Percentiles rank a stretch among this genome's conserved stretches.
These are phyloP conservation scores for Penicillium sp. DNA, from an alignment of 2,329 filamentous ascomycete species.

Conservation along the genomic window DNA sequence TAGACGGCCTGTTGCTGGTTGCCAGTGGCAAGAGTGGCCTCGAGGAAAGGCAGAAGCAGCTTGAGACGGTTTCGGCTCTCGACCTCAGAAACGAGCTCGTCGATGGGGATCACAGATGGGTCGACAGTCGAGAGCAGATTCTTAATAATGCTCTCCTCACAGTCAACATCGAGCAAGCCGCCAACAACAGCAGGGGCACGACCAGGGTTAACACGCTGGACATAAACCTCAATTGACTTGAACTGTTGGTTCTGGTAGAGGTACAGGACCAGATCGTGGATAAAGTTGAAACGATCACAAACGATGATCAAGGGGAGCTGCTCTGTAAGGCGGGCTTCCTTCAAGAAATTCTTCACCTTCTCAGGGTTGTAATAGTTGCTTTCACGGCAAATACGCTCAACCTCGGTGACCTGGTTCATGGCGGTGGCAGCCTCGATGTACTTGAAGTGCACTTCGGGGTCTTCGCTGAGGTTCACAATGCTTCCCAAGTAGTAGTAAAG, in stretches of 20 bases:
- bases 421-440: slow-evolving; percentile 96
- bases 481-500: slow-evolving; percentile 98
- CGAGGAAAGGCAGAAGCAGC: slow-evolving; percentile 91
- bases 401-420: slow-evolving; percentile 90
- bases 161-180: slow-evolving; percentile 92
- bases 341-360: slow-evolving; percentile 98
- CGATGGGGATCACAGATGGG: slow-evolving; percentile 81
- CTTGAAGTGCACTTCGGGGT: slow-evolving; percentile 96
- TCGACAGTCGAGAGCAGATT: slow-evolving; percentile 81
- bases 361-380: slow-evolving; percentile 86
- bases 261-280: slow-evolving; percentile 93
- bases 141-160: slow-evolving; percentile 95
- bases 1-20: slow-evolving; percentile 96
- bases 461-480: slow-evolving; percentile 95
- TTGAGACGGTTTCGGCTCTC: slow-evolving; percentile 94
- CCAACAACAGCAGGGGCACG: slow-evolving; percentile 91
- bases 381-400: slow-evolving; percentile 95
- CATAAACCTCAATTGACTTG: slow-evolving; percentile 97
- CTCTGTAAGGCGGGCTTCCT: slow-evolving; percentile 88
- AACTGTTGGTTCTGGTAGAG: slow-evolving; percentile 99
- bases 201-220: slow-evolving; percentile 91
- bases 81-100: slow-evolving; percentile 91
- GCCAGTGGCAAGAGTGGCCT: slow-evolving; percentile 81
- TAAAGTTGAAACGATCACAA: slow-evolving; percentile 98
- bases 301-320: slow-evolving; percentile 97